Conservation (phyloP, 2,329 filamentous ascomycete species). For the Ceratocystis huliohia region DNA sequence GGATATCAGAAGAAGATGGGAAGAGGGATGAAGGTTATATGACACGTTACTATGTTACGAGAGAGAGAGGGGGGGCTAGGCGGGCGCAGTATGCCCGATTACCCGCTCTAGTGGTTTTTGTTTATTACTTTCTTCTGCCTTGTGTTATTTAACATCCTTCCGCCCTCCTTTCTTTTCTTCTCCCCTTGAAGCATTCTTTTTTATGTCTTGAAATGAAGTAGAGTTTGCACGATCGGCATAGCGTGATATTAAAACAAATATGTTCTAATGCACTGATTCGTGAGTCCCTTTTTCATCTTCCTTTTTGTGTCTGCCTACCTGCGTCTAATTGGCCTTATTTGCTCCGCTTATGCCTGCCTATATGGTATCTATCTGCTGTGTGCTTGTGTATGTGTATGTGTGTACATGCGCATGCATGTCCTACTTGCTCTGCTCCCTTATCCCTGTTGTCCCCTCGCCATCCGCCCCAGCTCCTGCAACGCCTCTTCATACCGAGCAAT, state of each 20-base stretch:
- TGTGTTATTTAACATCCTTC: slow-evolving; percentile 4
- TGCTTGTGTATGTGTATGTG: no score
- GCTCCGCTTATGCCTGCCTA: not conserved
- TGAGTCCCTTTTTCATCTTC: not conserved
- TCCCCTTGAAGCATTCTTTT: not conserved
- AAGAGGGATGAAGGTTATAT: not conserved
- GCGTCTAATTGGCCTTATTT: not conserved
- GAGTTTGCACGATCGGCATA: not conserved
- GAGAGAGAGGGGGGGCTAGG: not conserved
- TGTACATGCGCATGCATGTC: no score
- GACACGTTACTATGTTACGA: not conserved
- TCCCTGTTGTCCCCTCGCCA: slow-evolving; percentile 33
- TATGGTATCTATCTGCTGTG: not conserved
- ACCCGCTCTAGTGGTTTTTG: not conserved
- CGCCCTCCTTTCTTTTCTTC: no score
- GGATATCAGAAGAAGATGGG: not conserved
- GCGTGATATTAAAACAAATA: slow-evolving; percentile 3
- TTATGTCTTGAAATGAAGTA: not conserved
- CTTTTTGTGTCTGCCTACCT: not conserved
- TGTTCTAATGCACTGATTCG: not conserved
- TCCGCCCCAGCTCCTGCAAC: slow-evolving; percentile 48
- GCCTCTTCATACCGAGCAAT: slow-evolving; percentile 42
- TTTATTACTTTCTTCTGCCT: not conserved
- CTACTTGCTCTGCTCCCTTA: no score
- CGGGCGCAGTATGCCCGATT: not conserved